phyloP scores from a whole-genome alignment of 768 basidiomycete species.

The Tubosaeta brunneosetosa region DNA sequence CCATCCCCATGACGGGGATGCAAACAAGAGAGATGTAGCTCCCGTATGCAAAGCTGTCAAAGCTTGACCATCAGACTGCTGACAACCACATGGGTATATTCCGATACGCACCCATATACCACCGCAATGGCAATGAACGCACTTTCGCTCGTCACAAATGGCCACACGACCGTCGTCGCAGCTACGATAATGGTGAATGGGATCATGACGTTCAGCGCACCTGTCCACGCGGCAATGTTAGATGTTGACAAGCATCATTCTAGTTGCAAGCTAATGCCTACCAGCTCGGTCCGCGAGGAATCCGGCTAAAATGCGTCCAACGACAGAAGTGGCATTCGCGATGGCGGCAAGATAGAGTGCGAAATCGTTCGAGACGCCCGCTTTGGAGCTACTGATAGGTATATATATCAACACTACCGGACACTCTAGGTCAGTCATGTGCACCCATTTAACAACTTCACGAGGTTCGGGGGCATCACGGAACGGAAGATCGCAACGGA shows the following conservation, averaged over 20 bases:
- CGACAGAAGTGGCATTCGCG: conserved; percentile 59
- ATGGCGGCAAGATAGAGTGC: conserved; percentile 65
- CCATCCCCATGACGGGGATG: conserved; percentile 58
- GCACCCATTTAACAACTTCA: background rate
- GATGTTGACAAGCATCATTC: background rate
- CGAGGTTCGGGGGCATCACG: background rate
- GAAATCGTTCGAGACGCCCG: conserved; percentile 47
- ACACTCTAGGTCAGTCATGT: background rate
- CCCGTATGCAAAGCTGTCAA: conserved; percentile 53
- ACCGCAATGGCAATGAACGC: conserved; percentile 51
- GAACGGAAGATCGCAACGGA: background rate
- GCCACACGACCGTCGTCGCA: conserved; percentile 66
- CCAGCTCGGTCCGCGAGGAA: conserved; percentile 51
- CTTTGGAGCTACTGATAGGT: conserved; percentile 47
- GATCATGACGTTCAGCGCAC: conserved; percentile 63
- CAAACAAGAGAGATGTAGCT: conserved; percentile 53
- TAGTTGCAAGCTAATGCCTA: conserved; percentile 17
- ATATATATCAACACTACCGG: conserved; percentile 64
- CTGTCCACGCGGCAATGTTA: conserved; percentile 29
- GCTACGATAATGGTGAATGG: conserved; percentile 56
- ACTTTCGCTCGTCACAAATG: conserved; percentile 44
- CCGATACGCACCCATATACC: conserved; percentile 54
- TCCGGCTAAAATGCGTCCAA: conserved; percentile 58
- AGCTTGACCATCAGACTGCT: background rate
- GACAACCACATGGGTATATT: background rate